Conservation (phyloP, 83 land plant genomes). For the Thuja plicata region DNA sequence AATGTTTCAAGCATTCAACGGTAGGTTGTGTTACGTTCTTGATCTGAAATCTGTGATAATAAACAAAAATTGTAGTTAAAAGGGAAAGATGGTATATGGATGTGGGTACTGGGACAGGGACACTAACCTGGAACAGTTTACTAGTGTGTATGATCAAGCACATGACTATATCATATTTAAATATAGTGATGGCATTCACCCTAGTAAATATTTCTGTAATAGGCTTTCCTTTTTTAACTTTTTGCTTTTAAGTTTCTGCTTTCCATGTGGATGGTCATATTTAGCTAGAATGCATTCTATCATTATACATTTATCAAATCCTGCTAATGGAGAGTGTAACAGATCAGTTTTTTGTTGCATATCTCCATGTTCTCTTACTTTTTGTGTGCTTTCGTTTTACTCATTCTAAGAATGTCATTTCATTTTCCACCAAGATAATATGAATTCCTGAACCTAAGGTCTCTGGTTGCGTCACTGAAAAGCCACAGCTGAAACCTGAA, state of each 20-base stretch:
- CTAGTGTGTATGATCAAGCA: too few relatives aligned
- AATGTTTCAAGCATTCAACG: neutral
- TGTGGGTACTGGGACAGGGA: too few relatives aligned
- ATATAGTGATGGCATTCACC: neutral
- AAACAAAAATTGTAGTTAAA: too few relatives aligned
- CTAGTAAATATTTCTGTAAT: neutral
- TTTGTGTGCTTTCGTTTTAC: too few relatives aligned
- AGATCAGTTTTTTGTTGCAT: neutral
- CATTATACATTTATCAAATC: neutral
- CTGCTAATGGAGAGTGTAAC: neutral
- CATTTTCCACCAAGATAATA: too few relatives aligned
- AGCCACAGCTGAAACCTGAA: neutral
- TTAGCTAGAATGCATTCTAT: neutral
- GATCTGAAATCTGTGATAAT: neutral
- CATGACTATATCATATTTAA: too few relatives aligned
- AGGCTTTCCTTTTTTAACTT: neutral
- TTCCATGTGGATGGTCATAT: neutral
- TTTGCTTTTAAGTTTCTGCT: neutral
- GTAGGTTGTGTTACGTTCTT: neutral
- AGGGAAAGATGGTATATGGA: too few relatives aligned
- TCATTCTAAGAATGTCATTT: too few relatives aligned
- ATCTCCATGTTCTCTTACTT: neutral
- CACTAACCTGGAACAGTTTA: too few relatives aligned
- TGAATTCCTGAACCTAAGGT: too few relatives aligned
- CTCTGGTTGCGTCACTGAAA: neutral